Evolutionary conservation across 768 basidiomycete genomes (phyloP).

Genomic region (Xerocomus brunneocitrinus): DNA sequence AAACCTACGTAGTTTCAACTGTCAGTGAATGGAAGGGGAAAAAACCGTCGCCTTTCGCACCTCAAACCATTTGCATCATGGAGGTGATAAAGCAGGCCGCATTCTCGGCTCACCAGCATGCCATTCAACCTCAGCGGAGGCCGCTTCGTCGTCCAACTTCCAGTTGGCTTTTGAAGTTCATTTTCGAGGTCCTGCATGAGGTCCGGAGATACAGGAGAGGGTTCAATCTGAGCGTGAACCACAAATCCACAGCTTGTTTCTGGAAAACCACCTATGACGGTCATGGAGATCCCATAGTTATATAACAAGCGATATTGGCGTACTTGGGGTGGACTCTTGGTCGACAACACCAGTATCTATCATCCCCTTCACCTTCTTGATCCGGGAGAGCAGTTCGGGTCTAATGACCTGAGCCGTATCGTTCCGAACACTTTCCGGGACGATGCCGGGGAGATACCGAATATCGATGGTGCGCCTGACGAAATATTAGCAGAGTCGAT

Average conservation of each 20-base stretch:
- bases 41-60: conserved; percentile 33
- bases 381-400: conserved; percentile 55
- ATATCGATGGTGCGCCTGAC: conserved; percentile 58
- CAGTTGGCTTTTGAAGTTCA: conserved; percentile 71
- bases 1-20: conserved; percentile 34
- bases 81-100: conserved; percentile 70
- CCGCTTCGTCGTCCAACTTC: conserved; percentile 52
- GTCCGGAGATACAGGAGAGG: conserved; percentile 45
- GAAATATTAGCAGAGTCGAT: background rate
- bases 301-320: conserved; percentile 1
- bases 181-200: conserved; percentile 68
- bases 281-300: background rate
- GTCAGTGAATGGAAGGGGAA: background rate
- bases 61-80: conserved; percentile 65
- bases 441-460: conserved; percentile 59
- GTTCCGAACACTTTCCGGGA: conserved; percentile 52
- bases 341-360: conserved; percentile 65
- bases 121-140: conserved; percentile 60
- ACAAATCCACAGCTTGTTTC: conserved; percentile 59
- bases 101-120: conserved; percentile 72
- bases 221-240: conserved; percentile 61
- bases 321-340: conserved; percentile 40
- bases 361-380: conserved; percentile 54
- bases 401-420: conserved; percentile 55
- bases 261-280: conserved; percentile 39